Evolutionary conservation across 2,329 filamentous ascomycete genomes (phyloP), one percentile per base, ranked within the genome.

Genomic region (Lecanicillium sp.): DNA sequence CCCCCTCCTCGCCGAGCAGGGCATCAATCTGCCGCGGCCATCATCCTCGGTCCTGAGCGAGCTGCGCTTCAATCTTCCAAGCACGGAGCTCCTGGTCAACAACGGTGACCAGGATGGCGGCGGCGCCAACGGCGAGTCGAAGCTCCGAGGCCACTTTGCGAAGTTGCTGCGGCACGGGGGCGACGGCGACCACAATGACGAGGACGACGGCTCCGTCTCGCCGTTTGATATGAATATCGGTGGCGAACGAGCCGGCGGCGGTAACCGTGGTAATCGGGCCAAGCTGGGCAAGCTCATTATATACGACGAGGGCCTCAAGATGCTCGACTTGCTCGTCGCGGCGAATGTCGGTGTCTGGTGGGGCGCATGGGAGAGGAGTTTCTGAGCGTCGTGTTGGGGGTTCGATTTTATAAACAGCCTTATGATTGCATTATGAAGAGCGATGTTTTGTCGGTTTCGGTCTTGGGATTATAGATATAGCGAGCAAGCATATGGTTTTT

Each of bases 201-300:
- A 55, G 3, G 61, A 66, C 3, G 67, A 70, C 8, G 66, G 62
- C 33, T 56, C 58, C 3, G 53, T 62, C 3, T 66, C 64, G 3
- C 67, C 68, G 0, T 70, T 91, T 45, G 86, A 91, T 60, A 63
- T 93, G 3, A 85, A 81, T 19, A 72, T 96, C 0, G 91, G 90
- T 1, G 79, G 80, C 54, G 91, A 97, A 65, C 80, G 78, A 48
- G 90, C 90, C 0, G 91, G 91, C 2, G 91, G 91, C 19, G 91
- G 91, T 0, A 85, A 87, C 60, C 78, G 84, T 37, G 91, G 91
- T 0, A 90, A 87, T 63, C 81, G 87, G 59, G 90, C 89, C 3
- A 98, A 98, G 70, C 71, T 98, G 57, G 93, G 91, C 1, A 98
- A 97, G 67, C 70, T 98, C 44, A 89, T 97, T 44, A 77, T 98